Evolutionary conservation across 257 asterid species (phyloP).

Genomic region (Fraxinus quadrangulata): DNA sequence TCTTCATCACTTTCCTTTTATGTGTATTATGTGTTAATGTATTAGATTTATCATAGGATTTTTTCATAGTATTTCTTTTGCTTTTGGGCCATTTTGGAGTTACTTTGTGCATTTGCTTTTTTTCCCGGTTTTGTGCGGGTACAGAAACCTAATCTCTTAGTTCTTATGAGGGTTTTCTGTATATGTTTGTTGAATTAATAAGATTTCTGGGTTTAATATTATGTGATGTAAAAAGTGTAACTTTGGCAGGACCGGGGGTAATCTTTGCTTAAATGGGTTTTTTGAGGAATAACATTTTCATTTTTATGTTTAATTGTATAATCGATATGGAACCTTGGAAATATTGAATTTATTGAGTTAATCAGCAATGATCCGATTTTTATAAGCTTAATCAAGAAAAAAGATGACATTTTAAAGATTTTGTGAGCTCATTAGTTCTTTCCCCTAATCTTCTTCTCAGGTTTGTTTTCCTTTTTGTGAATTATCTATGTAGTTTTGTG

Average conservation of each 20-base stretch:
- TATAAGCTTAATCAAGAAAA: not conserved
- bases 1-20: conserved; percentile 2
- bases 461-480: not conserved
- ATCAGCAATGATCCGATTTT: conserved; percentile 2
- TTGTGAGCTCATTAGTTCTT: conserved; percentile 14
- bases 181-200: not conserved
- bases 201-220: not conserved
- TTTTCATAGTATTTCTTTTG: not conserved
- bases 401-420: not conserved
- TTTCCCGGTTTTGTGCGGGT: no score
- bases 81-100: conserved; percentile 27
- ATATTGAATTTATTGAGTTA: conserved; percentile 1
- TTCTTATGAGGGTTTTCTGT: no score
- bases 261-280: conserved; percentile 7
- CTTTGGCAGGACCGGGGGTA: not conserved
- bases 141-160: not conserved
- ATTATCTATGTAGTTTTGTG: conserved; percentile 7
- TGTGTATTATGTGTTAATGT: conserved; percentile 2
- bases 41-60: conserved; percentile 5
- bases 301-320: conserved; percentile 13
- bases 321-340: not conserved
- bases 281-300: conserved; percentile 7
- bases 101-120: not conserved
- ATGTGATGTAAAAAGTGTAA: not conserved
- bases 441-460: conserved; percentile 1